A percentile compares a stretch with the other conserved stretches of the same genome.
phyloP scores from a whole-genome alignment of 2,329 filamentous ascomycete genomes.

The Stemphylium vesicarium region DNA sequence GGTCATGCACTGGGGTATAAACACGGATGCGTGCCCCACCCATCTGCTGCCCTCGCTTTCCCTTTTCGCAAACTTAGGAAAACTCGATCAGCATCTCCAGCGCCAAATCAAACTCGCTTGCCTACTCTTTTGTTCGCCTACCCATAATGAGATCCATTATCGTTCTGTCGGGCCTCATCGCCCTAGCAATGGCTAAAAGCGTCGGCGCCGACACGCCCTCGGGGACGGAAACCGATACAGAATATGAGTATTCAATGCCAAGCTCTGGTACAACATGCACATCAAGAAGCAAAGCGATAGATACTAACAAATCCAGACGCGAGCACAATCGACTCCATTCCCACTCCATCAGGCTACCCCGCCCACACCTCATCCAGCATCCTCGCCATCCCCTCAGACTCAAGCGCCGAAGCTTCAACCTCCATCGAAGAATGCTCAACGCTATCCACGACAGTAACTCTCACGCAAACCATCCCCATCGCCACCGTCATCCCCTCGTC shows the following conservation, averaged over 20 bases:
- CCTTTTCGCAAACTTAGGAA: neutral
- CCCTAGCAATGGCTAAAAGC: no score
- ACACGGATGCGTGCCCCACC: neutral
- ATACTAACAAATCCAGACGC: neutral
- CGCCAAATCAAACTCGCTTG: no score
- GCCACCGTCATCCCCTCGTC: neutral
- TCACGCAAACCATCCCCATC: constrained; percentile 2
- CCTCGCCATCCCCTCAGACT: neutral
- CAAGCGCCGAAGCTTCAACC: neutral
- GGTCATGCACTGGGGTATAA: neutral
- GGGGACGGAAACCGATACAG: no score
- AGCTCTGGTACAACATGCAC: neutral
- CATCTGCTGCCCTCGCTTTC: neutral
- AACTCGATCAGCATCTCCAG: no score
- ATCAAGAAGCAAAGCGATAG: neutral
- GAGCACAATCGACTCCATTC: neutral
- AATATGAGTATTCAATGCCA: no score
- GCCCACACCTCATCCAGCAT: neutral
- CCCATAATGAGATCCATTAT: no score
- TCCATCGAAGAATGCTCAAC: neutral
- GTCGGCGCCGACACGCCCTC: no score
- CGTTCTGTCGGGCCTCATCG: no score
- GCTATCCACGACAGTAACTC: neutral
- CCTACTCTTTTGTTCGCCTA: no score
- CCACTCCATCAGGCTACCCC: neutral